Base-by-base conservation (phyloP, 495 filamentous ascomycete genomes). In the Lentithecium fluviatile region DNA sequence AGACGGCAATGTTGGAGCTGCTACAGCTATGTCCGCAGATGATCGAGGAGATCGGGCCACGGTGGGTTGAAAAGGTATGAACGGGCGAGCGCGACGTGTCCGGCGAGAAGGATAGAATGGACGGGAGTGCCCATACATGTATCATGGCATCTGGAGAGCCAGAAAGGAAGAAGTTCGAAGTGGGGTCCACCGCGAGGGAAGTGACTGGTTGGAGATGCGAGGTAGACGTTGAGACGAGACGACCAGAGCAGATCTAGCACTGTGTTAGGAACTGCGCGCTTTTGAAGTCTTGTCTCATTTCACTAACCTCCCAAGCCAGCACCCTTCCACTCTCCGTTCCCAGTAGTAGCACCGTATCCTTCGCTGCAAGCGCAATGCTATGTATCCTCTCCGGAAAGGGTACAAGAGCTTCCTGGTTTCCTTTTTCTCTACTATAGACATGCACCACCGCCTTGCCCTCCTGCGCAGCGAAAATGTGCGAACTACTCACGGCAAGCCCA, bases 391-490 rank as follows among this genome's bases (percentile, higher is more conserved):
- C 92, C 6, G 83, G 85, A 60, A 97, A 96, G 2, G 90, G 88
- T 10, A 96, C 83, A 20, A 88, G 78, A 6, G 89, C 87, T 73
- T 97, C 93, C 69, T 95, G 88, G 64, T 88, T 94, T 15, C 88
- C 88, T 46, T 88, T 88, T 54, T 86, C 80, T 48, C 91, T 81
- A 52, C 82, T 89, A 70, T 96, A 97, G 52, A 98, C 88, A 76
- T 97, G 90, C 6, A 98, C 79, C 26, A 95, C 86, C 0, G 91
- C 90, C 73, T 97, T 97, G 37, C 90, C 91, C 13, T 83, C 81
- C 70, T 98, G 94, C 7, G 88, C 93, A 1, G 93, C 85, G 68
- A 95, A 98, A 34, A 97, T 80, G 70, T 98, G 94, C 20, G 86
- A 85, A 38, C 84, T 79, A 70, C 82, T 96, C 58, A 90, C 81